Percentiles rank a stretch among this genome's conserved stretches.
Evolutionary conservation across 768 basidiomycete species (phyloP).

Genomic region (Grammothele lineata): DNA sequence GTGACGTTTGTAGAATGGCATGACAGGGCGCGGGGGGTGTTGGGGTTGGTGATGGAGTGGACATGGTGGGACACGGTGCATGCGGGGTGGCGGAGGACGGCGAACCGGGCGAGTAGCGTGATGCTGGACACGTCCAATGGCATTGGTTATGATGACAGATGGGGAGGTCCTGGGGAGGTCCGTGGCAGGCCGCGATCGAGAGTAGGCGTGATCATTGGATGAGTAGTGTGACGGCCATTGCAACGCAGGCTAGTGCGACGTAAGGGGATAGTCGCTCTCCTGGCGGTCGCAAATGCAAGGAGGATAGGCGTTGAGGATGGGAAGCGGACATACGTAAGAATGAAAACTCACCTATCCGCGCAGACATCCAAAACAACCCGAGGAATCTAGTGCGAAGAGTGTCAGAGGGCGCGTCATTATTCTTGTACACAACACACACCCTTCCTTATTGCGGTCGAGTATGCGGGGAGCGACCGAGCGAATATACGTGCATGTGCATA

Average conservation of each 20-base stretch:
- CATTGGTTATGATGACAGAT: too few relatives aligned
- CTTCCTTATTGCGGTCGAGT: constrained; percentile 91
- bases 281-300: constrained; percentile 32
- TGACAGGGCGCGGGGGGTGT: too few relatives aligned
- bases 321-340: background rate
- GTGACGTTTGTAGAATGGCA: too few relatives aligned
- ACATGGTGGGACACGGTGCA: too few relatives aligned
- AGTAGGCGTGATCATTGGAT: too few relatives aligned
- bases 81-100: too few relatives aligned
- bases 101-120: too few relatives aligned
- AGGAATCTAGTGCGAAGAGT: constrained; percentile 55
- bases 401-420: background rate
- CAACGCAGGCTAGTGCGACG: constrained; percentile 87
- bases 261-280: constrained; percentile 96
- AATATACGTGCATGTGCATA: constrained; percentile 97
- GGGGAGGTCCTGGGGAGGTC: too few relatives aligned
- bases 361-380: constrained; percentile 92
- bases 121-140: too few relatives aligned
- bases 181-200: too few relatives aligned
- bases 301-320: background rate
- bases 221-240: constrained; percentile 82
- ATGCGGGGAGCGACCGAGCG: constrained; percentile 86
- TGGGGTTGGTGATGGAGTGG: too few relatives aligned
- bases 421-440: constrained; percentile 42
- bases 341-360: constrained; percentile 74